A percentile compares a stretch with the other conserved stretches of the same genome.
These are phyloP conservation scores for Fraxinus sp. DNA, from an alignment of 305 asterid species.

Conservation along the genomic window DNA sequence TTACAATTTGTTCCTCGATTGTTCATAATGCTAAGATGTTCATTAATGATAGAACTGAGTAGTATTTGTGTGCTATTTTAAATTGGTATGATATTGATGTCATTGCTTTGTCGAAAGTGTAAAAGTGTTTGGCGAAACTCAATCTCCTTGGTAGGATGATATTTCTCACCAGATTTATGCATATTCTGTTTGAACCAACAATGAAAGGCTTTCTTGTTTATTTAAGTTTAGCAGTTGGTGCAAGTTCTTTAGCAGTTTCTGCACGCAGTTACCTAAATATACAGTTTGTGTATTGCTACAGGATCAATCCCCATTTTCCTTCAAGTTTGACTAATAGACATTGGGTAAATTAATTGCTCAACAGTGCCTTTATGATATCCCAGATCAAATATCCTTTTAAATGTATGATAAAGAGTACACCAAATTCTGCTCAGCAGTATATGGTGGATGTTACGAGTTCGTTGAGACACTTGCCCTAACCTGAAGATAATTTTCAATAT, in stretches of 20 bases:
- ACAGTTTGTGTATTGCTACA: not conserved
- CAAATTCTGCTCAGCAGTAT: not conserved
- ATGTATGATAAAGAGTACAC: not conserved
- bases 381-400: not conserved
- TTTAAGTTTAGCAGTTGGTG: not conserved
- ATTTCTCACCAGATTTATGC: not conserved
- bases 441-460: not conserved
- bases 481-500: too few relatives aligned
- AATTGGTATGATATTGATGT: not conserved
- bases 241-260: not conserved
- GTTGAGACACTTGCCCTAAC: not conserved
- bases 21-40: not conserved
- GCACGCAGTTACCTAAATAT: not conserved
- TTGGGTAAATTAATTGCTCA: not conserved
- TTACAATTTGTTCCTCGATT: not conserved
- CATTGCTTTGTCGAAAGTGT: not conserved
- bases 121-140: not conserved
- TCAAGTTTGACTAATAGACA: not conserved
- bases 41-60: not conserved
- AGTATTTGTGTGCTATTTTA: not conserved
- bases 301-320: not conserved
- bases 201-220: not conserved
- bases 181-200: not conserved
- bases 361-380: too few relatives aligned
- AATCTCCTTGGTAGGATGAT: not conserved